Base-by-base conservation (phyloP, 176 grass and related monocot genomes). In the Cenchrus americanus region DNA sequence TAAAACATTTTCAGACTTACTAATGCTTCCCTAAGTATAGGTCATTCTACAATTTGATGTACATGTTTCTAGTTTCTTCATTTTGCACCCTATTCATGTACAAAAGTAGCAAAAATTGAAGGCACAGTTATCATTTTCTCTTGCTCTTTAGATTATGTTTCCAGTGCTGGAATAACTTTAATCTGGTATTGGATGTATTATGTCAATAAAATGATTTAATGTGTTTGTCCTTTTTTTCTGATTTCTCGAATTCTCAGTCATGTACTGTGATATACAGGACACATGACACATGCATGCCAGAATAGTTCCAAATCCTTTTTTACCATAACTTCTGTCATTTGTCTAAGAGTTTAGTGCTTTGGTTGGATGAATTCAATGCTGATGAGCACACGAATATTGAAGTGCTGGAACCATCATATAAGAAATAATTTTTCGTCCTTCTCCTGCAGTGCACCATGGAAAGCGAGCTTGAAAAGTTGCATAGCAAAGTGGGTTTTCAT, bases 391-490 rank as follows among this genome's bases (percentile, higher is more conserved):
- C 41, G 42, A 6, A 41, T 66, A 76, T 71, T 74, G 58, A 42
- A 59, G 19, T 71, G 71, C 26, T 86, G 57, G 51, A 81, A 81
- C 69, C 48, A 64, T 76, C 57, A n/a, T 50, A 82, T 86, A 49
- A 53, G 26, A 54, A 70, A 77, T 27, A 48, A 8, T 63, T 3
- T 72, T 81, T 34, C 42, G 66, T 72, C 50, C 11, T 80, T 89
- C 52, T 82, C 17, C 21, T 87, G 72, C 86, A 96, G 94, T 84
- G 23, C 19, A 77, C 23, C 61, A 82, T 96, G 72, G 88, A 93
- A 67, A 66, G 79, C 37, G 87, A 90, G 62, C 80, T 93, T 75
- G 78, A 77, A 87, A 85, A 87, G 42, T 76, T 93, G 72, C 88
- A 96, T 76, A 84, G 72, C 48, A 80, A 89, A 89, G 80, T 96